Percentiles rank a stretch among this genome's conserved stretches.
Conservation (phyloP, 345 rosid genomes). For the Dipteronia dyeriana region DNA sequence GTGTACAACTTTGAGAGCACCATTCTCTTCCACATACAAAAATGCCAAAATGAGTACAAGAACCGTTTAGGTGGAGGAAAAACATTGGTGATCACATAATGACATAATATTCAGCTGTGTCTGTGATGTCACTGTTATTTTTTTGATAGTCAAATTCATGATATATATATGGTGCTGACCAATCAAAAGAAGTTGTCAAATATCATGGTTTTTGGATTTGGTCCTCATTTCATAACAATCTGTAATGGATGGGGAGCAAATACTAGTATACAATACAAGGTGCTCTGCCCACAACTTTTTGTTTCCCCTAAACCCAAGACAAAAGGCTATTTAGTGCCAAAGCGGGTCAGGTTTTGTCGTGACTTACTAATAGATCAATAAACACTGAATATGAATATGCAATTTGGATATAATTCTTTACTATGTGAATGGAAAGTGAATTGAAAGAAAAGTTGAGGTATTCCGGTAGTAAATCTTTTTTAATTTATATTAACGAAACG, state of each 20-base stretch:
- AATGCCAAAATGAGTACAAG: background rate
- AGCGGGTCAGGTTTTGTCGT: too few relatives aligned
- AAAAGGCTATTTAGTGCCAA: too few relatives aligned
- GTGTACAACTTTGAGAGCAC: background rate
- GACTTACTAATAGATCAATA: too few relatives aligned
- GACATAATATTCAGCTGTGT: background rate
- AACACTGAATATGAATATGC: too few relatives aligned
- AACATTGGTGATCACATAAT: background rate
- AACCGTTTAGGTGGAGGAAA: background rate
- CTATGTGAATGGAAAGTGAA: too few relatives aligned
- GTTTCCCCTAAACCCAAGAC: too few relatives aligned
- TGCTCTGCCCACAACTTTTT: too few relatives aligned
- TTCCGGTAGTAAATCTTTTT: too few relatives aligned
- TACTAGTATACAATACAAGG: too few relatives aligned
- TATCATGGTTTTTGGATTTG: background rate
- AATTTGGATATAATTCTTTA: too few relatives aligned
- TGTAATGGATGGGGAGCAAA: background rate
- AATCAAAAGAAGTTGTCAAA: background rate
- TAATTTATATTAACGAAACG: too few relatives aligned
- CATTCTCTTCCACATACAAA: background rate
- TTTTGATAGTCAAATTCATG: background rate
- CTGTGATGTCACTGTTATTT: background rate
- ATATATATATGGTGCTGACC: background rate
- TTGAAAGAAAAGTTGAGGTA: too few relatives aligned
- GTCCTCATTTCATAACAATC: conserved; percentile 3